phyloP scores from a whole-genome alignment of 2,329 filamentous ascomycete species.

The Leptographium procerum region DNA sequence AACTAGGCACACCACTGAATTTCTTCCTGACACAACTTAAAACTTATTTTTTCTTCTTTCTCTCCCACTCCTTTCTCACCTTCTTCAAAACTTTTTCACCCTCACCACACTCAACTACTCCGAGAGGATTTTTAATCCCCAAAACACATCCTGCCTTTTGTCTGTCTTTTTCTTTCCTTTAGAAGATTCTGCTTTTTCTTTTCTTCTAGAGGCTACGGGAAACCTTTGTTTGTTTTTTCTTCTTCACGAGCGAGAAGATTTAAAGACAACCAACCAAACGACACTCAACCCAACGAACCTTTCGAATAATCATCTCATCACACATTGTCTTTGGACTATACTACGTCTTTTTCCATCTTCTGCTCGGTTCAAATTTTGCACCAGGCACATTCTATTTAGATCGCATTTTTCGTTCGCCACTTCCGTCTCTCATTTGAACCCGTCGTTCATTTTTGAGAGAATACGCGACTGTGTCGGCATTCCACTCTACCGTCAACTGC shows the following conservation, averaged over 20 bases:
- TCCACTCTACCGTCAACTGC: neutral
- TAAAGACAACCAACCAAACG: conserved; percentile 12
- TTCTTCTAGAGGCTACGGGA: conserved; percentile 31
- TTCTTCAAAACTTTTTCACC: conserved; percentile 13
- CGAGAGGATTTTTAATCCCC: conserved; percentile 20
- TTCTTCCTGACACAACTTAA: conserved; percentile 13
- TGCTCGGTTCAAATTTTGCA: neutral
- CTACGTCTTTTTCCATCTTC: neutral
- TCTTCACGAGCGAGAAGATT: conserved; percentile 11
- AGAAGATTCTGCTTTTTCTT: conserved; percentile 29
- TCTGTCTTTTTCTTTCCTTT: conserved; percentile 26
- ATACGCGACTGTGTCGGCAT: conserved; percentile 11
- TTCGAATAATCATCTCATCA: neutral
- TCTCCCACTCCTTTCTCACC: conserved; percentile 8
- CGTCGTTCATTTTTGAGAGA: conserved; percentile 9
- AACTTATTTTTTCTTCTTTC: conserved; percentile 13
- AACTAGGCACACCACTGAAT: neutral
- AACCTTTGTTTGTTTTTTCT: conserved; percentile 13
- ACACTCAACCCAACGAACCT: conserved; percentile 8
- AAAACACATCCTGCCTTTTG: conserved; percentile 12
- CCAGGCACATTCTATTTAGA: neutral
- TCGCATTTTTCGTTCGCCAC: conserved; percentile 2
- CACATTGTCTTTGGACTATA: neutral
- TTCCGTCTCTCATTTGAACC: conserved; percentile 10
- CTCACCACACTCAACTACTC: conserved; percentile 13